Evolutionary conservation across 208 protist species (phyloP).

Genomic region (Crithidia bombi): DNA sequence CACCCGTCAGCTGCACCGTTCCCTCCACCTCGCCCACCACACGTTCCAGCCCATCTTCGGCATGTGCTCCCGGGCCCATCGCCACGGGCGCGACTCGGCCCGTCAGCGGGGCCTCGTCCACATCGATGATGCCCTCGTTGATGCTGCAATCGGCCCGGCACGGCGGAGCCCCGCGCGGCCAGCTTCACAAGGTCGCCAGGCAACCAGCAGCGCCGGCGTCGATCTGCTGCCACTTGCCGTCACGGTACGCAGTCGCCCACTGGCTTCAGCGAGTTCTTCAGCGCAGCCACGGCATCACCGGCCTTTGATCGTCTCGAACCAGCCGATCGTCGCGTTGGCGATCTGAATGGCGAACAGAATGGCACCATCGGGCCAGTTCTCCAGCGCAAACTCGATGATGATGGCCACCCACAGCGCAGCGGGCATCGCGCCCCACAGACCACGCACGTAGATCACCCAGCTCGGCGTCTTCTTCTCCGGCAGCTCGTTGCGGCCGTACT

Average conservation of each 20-base stretch:
- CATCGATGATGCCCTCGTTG: slow-evolving; percentile 88
- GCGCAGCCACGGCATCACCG: slow-evolving; percentile 91
- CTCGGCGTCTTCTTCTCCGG: slow-evolving; percentile 77
- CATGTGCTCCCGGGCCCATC: slow-evolving; percentile 83
- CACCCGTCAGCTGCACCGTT: slow-evolving; percentile 88
- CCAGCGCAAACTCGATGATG: slow-evolving; percentile 86
- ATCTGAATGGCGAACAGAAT: slow-evolving; percentile 89
- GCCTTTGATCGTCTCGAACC: slow-evolving; percentile 94
- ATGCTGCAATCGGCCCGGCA: slow-evolving; percentile 94
- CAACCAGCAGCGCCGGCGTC: slow-evolving; percentile 85
- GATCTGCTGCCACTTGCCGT: slow-evolving; percentile 86
- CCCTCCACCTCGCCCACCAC: slow-evolving; percentile 81
- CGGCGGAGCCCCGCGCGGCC: slow-evolving; percentile 86
- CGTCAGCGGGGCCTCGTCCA: slow-evolving; percentile 95
- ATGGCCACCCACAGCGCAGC: slow-evolving; percentile 91
- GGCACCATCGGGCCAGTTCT: slow-evolving; percentile 87
- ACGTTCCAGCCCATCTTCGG: slow-evolving; percentile 93
- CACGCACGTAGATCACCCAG: slow-evolving; percentile 80
- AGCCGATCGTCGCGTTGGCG: slow-evolving; percentile 85
- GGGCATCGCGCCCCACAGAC: slow-evolving; percentile 89
- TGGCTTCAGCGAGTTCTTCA: slow-evolving; percentile 90
- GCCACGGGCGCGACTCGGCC: slow-evolving; percentile 95
- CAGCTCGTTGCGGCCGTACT: slow-evolving; percentile 80
- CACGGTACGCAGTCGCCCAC: slow-evolving; percentile 75
- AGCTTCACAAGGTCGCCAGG: slow-evolving; percentile 95